phyloP scores from a whole-genome alignment of 2,329 filamentous ascomycete species.

The Pseudodiploospora longispora region DNA sequence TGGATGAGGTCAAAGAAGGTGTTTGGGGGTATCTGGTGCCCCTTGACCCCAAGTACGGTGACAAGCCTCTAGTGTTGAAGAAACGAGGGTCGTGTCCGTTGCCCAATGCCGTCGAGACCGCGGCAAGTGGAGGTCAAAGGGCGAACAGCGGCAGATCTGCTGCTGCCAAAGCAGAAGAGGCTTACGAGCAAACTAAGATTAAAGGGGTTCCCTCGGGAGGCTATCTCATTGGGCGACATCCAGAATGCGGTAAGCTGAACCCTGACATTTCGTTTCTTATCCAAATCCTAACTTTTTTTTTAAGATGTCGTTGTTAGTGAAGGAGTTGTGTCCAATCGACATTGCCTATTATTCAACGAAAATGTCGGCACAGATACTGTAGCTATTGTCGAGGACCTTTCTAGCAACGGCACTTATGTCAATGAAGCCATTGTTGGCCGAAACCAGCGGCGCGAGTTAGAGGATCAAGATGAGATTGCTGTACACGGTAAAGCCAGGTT shows the following conservation, averaged over 20 bases:
- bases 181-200: slow-evolving; percentile 55
- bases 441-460: slow-evolving; percentile 81
- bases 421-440: slow-evolving; percentile 86
- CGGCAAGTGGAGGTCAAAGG: slow-evolving; percentile 29
- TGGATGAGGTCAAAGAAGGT: slow-evolving; percentile 74
- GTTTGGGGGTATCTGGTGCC: slow-evolving; percentile 96
- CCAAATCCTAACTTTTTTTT: neutral
- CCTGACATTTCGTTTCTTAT: neutral
- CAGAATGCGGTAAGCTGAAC: slow-evolving; percentile 71
- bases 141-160: slow-evolving; percentile 35
- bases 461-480: slow-evolving; percentile 85
- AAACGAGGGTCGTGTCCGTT: slow-evolving; percentile 64
- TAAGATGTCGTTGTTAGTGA: slow-evolving; percentile 65
- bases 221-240: slow-evolving; percentile 86
- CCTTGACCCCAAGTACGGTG: slow-evolving; percentile 60
- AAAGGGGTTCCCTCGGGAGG: slow-evolving; percentile 63
- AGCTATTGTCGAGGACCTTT: slow-evolving; percentile 85
- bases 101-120: slow-evolving; percentile 35
- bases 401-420: slow-evolving; percentile 92
- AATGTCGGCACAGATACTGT: slow-evolving; percentile 50
- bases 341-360: slow-evolving; percentile 61
- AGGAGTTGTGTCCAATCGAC: slow-evolving; percentile 79
- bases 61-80: slow-evolving; percentile 62
- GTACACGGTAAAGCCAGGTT: slow-evolving; percentile 80
- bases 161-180: slow-evolving; percentile 45